phyloP scores from a whole-genome alignment of 2,329 filamentous ascomycete species.

The Metarhizium brunneum region DNA sequence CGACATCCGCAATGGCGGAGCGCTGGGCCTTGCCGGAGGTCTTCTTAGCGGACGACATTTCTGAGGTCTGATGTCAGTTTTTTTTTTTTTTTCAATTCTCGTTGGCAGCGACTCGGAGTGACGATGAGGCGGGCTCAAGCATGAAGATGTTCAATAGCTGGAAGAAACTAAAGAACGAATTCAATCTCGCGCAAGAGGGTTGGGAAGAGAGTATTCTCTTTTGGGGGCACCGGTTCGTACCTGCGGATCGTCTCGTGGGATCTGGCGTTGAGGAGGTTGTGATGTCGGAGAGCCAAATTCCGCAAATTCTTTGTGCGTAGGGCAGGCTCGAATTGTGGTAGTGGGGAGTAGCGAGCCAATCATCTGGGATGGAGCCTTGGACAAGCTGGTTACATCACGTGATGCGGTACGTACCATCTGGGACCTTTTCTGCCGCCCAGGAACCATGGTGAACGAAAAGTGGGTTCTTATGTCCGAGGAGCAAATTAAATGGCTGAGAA shows the following conservation, averaged over 20 bases:
- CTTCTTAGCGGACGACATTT: conserved; percentile 34
- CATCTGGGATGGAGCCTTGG: conserved; percentile 2
- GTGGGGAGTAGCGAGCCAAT: conserved; percentile 29
- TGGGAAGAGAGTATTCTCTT: background rate
- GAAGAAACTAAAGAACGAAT: background rate
- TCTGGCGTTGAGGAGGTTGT: conserved; percentile 29
- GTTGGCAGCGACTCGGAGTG: conserved; percentile 1
- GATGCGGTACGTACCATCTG: conserved; percentile 7
- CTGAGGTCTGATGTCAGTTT: conserved; percentile 21
- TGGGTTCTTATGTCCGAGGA: background rate
- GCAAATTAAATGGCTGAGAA: conserved; percentile 6
- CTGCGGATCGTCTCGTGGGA: conserved; percentile 31
- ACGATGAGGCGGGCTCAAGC: background rate
- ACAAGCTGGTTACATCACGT: conserved; percentile 15
- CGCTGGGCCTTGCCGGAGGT: conserved; percentile 43
- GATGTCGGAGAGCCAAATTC: conserved; percentile 27
- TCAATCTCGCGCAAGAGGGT: background rate
- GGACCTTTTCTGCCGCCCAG: background rate
- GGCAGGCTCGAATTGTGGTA: conserved; percentile 26
- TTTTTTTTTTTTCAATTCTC: conserved; percentile 1
- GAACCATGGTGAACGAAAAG: background rate
- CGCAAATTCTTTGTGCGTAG: conserved; percentile 35
- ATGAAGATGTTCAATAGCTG: background rate
- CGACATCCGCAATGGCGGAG: conserved; percentile 97
- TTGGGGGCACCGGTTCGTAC: conserved; percentile 24